These are phyloP conservation scores for Polyporus tsugae DNA, from an alignment of 1,284 basidiomycete species.

Conservation along the genomic window DNA sequence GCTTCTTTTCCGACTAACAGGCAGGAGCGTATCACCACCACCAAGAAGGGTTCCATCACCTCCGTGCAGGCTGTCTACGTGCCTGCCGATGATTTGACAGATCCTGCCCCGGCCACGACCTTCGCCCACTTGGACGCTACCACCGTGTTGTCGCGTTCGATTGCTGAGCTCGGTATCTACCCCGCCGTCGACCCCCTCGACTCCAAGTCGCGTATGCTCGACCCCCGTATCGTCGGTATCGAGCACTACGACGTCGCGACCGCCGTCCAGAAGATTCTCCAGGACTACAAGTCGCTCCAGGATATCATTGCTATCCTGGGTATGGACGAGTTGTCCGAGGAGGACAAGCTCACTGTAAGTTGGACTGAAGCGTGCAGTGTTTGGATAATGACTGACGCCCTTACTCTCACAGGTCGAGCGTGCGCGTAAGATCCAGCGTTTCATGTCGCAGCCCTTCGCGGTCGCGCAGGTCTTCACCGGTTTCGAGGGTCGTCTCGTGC, in stretches of 20 bases:
- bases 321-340: slow-evolving; percentile 99
- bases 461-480: slow-evolving; percentile 99
- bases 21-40: slow-evolving; percentile 99
- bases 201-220: slow-evolving; percentile 99
- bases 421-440: slow-evolving; percentile 92
- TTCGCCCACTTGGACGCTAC: slow-evolving; percentile 99
- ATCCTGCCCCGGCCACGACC: slow-evolving; percentile 98
- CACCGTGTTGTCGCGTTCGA: slow-evolving; percentile 97
- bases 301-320: slow-evolving; percentile 96
- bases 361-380: neutral
- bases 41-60: slow-evolving; percentile 99
- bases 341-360: slow-evolving; percentile 97
- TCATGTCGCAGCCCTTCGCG: slow-evolving; percentile 99
- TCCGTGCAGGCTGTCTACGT: slow-evolving; percentile 99
- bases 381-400: neutral
- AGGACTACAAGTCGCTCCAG: slow-evolving; percentile 99
- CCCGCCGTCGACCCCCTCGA: slow-evolving; percentile 99
- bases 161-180: slow-evolving; percentile 99
- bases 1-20: slow-evolving; percentile 45
- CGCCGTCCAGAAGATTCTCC: slow-evolving; percentile 97
- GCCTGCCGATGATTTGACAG: slow-evolving; percentile 99
- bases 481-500: slow-evolving; percentile 95
- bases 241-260: slow-evolving; percentile 98
- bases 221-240: slow-evolving; percentile 93
- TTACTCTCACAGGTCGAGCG: slow-evolving; percentile 72